Evolutionary conservation across 805 yeast genomes (phyloP).

Genomic region (Candida hungchunana): DNA sequence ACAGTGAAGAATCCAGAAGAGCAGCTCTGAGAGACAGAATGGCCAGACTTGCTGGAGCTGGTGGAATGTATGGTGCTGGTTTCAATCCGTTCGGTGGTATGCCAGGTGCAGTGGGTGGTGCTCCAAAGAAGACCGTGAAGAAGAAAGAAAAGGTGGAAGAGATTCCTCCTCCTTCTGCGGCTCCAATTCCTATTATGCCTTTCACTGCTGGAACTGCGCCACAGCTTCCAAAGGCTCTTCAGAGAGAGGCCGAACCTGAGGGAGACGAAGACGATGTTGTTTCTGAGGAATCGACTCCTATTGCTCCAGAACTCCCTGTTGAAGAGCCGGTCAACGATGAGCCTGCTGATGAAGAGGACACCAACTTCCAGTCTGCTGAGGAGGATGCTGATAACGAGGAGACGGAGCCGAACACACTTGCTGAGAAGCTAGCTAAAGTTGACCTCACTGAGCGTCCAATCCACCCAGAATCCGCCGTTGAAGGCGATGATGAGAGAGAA

Average conservation of each 20-base stretch:
- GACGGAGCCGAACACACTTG: slow-evolving; percentile 7
- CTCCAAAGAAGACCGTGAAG: not conserved
- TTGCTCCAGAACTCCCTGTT: not conserved
- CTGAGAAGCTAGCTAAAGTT: slow-evolving; percentile 16
- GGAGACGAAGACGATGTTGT: slow-evolving; percentile 11
- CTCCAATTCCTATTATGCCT: slow-evolving; percentile 53
- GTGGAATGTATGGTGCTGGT: slow-evolving; percentile 44
- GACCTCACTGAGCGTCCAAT: slow-evolving; percentile 9
- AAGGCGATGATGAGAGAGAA: slow-evolving; percentile 30
- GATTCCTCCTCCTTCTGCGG: slow-evolving; percentile 28
- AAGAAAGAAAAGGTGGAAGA: not conserved
- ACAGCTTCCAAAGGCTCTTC: slow-evolving; percentile 20
- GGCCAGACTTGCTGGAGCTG: slow-evolving; percentile 91
- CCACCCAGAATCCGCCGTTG: slow-evolving; percentile 26
- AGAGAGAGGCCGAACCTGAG: slow-evolving; percentile 8
- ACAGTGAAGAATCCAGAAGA: slow-evolving; percentile 72
- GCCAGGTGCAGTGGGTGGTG: too few relatives aligned
- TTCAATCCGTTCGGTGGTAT: slow-evolving; percentile 40
- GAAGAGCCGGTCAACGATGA: not conserved
- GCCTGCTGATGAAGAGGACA: slow-evolving; percentile 1
- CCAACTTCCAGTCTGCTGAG: slow-evolving; percentile 1
- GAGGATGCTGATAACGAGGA: slow-evolving; percentile 6
- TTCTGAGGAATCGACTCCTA: not conserved
- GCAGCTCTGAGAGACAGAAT: slow-evolving; percentile 81
- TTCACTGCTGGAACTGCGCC: slow-evolving; percentile 33